Base-by-base conservation (phyloP, 345 rosid genomes). In the Dimocarpus longan region DNA sequence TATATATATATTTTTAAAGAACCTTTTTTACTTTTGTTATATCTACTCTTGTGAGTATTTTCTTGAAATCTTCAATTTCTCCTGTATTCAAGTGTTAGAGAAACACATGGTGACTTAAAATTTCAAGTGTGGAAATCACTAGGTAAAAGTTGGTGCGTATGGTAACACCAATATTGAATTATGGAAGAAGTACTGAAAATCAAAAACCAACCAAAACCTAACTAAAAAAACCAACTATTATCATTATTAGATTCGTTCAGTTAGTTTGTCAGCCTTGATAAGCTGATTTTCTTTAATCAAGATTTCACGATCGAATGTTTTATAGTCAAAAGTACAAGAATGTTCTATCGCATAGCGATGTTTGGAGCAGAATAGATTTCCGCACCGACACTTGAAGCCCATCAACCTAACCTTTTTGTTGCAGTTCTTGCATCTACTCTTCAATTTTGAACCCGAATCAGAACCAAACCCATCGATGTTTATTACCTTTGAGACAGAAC, bases 321-420 rank as follows among this genome's bases (percentile, higher is more conserved):
- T 83, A 48, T 81, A 86, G 77, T 86, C 88, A 1, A 60, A 79
- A 0, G 69, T 22, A 60, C 89, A 87, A 15, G 81, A 57, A 60
- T 89, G 90, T 10, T 85, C 82, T 15, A 80, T 54, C 0, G 88
- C 70, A 66, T 83, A 79, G 0, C 88, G 79, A 42, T 87, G 90
- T 5, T 22, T 24, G 12, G 80, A 84, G 0, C 89, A 86, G 22
- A 79, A 79, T 52, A 70, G 40, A 1, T 80, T 28, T 11, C 86
- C 92, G 12, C 92, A 84, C 0, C 78, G 72, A 64, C 80, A 84
- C 0, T 21, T 52, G 16, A 84, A 81, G 7, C 84, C 84, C 3
- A 37, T 15, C 26, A 75, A 32, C 0, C 86, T 82, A 40, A 80
- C 70, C 37, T 66, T 83, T 75, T 75, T 80, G 39, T 48, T 40